Base-by-base conservation (phyloP, 306 rosid genomes). In the Prunus mira region DNA sequence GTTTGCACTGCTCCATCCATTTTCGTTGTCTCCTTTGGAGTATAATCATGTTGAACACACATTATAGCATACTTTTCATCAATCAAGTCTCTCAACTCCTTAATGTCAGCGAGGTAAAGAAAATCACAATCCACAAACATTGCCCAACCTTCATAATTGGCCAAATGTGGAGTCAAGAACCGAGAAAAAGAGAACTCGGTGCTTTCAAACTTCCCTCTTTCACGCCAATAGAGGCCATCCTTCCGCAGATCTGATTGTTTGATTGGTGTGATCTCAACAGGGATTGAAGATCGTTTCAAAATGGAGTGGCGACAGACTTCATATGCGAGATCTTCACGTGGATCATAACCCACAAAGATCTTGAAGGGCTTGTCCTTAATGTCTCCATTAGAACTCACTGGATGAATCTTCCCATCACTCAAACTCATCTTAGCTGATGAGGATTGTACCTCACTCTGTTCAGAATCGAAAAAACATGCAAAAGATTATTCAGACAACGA, bases 341-440 rank as follows among this genome's bases (percentile, higher is more conserved):
- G 60, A 74, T 74, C 77, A 24, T 74, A 74, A 60, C 77, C 77
- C 77, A 74, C 77, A 28, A 74, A 74, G 69, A 74, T 74, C 60
- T 74, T 60, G 3, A 74, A 19, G 30, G 77, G 69, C n/a, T 61
- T 61, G 38, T 74, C 60, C 73, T 49, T 61, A 17, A 74, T 25
- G 22, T 74, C 13, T 8, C 69, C 69, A 61, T 74, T 74, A 52
- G 61, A 61, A 74, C 28, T 27, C 69, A 27, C 58, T 11, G 60
- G 60, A 61, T 73, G 32, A 73, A 61, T 34, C 60, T 6, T 61
- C 69, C 60, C 77, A 46, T 61, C 77, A 46, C 14, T 46, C 47
- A n/a, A 32, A 61, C 47, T 45, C 77, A 74, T 74, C 69, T 61
- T 74, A 61, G 46, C 58, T 46, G 56, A 19, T 3, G 18, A 46